Base-by-base conservation (phyloP, 768 basidiomycete genomes). In the Mycena epipterygia region DNA sequence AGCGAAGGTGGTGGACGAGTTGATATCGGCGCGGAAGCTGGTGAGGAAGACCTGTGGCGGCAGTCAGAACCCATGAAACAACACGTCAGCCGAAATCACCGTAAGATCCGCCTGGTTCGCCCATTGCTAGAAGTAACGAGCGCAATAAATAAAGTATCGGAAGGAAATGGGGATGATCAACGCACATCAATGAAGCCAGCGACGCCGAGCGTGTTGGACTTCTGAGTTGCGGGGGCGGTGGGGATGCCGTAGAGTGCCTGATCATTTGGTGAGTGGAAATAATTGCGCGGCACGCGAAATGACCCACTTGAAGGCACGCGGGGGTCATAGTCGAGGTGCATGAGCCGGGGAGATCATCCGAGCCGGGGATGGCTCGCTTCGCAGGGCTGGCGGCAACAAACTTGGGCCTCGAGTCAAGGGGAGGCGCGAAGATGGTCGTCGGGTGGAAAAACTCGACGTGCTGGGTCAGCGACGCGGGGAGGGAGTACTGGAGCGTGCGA, bases 231-330 rank as follows among this genome's bases (percentile, higher is more conserved):
- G n/a, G 32, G 30, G 19, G 76, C 67, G 9, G 68, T 68, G 42
- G 77, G 77, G 64, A 78, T 76, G 12, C 67, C 64, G 71, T 78
- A 78, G 19, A 78, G 17, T 11, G 67, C 76, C 60, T 76, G 70
- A 21, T 19, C 14, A 21, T 27, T n/a, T 33, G 21, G 51, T 53
- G 25, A 48, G 71, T 57, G 46, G 37, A 39, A 42, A 35, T 55
- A 35, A 37, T 53, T 53, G 51, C 30, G 51, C 51, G 30, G 30
- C 30, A 33, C 27, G 51, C 32, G 51, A 53, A 53, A 53, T 53
- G 51, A 53, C 51, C 30, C 51, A 53, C 51, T 53, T 53, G 51
- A 9, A 77, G 70, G 62, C 76, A 76, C 16, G 74, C 67, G 13
- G 76, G 76, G 29, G 72, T 74, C 48, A 77, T 67, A 21, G 59